These are phyloP conservation scores for Kernera saxatilis DNA, from an alignment of 345 rosid genomes.

Conservation along the genomic window DNA sequence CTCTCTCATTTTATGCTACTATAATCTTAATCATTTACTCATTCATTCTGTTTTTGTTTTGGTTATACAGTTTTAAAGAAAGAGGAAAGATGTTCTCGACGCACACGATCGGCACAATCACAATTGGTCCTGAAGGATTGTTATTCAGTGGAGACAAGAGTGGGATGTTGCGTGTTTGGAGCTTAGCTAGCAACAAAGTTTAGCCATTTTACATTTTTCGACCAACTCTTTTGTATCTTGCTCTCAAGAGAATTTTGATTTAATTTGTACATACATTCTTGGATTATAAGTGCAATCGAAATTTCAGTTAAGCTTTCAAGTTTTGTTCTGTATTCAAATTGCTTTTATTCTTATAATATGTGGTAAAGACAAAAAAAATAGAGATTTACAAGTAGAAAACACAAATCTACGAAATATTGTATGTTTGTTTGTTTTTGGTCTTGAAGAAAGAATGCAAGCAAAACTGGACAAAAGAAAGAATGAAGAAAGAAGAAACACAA, in stretches of 20 bases:
- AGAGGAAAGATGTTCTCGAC: conserved; percentile 49
- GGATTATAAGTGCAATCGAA: background rate
- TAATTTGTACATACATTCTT: background rate
- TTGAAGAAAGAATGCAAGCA: conserved; percentile 25
- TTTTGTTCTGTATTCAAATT: conserved; percentile 1
- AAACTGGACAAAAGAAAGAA: conserved; percentile 24
- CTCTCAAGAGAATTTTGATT: background rate
- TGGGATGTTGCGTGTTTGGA: conserved; percentile 34
- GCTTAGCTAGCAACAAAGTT: conserved; percentile 13
- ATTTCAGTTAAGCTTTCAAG: background rate
- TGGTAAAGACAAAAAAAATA: background rate
- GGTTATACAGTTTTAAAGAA: conserved; percentile 18
- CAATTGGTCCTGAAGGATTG: conserved; percentile 36
- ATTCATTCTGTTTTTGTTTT: background rate
- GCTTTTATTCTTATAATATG: background rate
- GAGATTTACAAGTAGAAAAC: conserved; percentile 23
- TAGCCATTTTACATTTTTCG: background rate
- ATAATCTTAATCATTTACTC: background rate
- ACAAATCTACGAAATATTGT: background rate
- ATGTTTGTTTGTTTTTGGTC: background rate
- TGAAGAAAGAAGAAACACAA: conserved; percentile 9
- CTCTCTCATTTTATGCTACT: background rate
- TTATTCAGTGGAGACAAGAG: conserved; percentile 51
- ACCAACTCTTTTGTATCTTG: background rate
- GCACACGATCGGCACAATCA: conserved; percentile 30